Base-by-base conservation (phyloP, 108 stramenopile genomes). In the Cylindrotheca closterium region DNA sequence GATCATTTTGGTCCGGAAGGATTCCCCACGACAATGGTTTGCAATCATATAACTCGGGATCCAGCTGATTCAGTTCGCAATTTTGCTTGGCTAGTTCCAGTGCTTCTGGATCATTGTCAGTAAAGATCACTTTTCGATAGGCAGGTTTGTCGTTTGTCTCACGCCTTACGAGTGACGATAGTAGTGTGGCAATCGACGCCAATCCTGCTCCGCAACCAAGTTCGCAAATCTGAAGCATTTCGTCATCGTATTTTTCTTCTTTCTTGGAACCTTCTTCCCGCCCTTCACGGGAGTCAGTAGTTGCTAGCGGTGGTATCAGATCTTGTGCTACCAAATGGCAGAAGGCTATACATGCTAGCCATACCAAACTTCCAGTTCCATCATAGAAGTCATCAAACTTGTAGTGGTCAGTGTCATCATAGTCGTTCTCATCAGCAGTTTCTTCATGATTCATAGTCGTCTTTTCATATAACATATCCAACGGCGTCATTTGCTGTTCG, bases 151-250 rank as follows among this genome's bases (percentile, higher is more conserved):
- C n/a, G n/a, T n/a, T n/a, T n/a, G n/a, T n/a, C n/a, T n/a, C n/a
- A n/a, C n/a, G n/a, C n/a, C n/a, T n/a, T n/a, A n/a, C n/a, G n/a
- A n/a, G n/a, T n/a, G n/a, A n/a, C 26, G 19, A 7, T 4, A 65
- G 24, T 19, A 73, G 18, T 48, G 79, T 21, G 10, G 83, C 65
- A 24, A 84, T 62, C 7, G 75, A 69, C 4, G 77, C 71, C 25
- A 71, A 30, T 29, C 84, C 84, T 12, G 78, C 80, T 27, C 84
- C 80, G 60, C 74, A 63, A 37, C 84, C 84, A 28, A 85, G 50
- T 45, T 85, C 84, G 30, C 70, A 71, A 47, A 71, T 30, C 1
- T 45, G 68, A 15, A 23, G 33, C 30, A 31, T 31, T 48, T 26
- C 24, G 10, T 0, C 31, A 27, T 15, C 21, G n/a, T 26, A 21